Evolutionary conservation across 345 rosid species (phyloP).

Genomic region (Eutrema heterophyllum): DNA sequence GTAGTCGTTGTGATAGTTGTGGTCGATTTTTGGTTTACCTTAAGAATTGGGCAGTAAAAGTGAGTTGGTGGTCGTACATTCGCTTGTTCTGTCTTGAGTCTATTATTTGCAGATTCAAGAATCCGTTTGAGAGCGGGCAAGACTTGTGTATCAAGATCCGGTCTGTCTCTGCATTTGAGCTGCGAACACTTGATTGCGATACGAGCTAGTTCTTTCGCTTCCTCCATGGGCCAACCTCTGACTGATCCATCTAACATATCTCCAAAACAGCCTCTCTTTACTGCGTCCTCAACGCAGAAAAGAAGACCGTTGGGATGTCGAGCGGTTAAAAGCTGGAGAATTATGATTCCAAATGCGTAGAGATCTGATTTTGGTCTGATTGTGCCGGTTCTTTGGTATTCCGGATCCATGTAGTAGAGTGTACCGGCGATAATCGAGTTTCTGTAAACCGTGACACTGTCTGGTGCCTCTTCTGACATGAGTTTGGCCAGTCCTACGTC

Average conservation of each 20-base stretch:
- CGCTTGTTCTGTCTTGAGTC: conserved; percentile 42
- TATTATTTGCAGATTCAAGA: conserved; percentile 50
- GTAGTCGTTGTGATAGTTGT: not conserved
- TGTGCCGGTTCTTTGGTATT: conserved; percentile 84
- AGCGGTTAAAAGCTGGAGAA: conserved; percentile 62
- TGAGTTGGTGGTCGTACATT: conserved; percentile 49
- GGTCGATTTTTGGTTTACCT: conserved; percentile 38
- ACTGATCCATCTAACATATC: conserved; percentile 56
- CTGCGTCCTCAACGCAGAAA: conserved; percentile 52
- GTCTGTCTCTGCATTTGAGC: conserved; percentile 88
- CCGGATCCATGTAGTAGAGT: conserved; percentile 83
- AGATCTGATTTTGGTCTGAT: conserved; percentile 87
- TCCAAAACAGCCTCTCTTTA: conserved; percentile 47
- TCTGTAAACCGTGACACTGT: conserved; percentile 59
- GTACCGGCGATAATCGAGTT: conserved; percentile 74
- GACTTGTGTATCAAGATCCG: conserved; percentile 73
- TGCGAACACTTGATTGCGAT: conserved; percentile 63
- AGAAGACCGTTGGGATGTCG: conserved; percentile 66
- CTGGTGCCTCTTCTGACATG: conserved; percentile 65
- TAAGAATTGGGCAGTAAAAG: conserved; percentile 77
- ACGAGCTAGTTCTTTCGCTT: conserved; percentile 60
- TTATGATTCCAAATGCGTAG: conserved; percentile 70
- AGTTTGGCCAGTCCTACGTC: conserved; percentile 92
- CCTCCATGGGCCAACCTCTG: conserved; percentile 69
- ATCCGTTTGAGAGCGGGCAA: conserved; percentile 68